phyloP scores from a whole-genome alignment of 139 green algal species.

The Tetraselmis chui region DNA sequence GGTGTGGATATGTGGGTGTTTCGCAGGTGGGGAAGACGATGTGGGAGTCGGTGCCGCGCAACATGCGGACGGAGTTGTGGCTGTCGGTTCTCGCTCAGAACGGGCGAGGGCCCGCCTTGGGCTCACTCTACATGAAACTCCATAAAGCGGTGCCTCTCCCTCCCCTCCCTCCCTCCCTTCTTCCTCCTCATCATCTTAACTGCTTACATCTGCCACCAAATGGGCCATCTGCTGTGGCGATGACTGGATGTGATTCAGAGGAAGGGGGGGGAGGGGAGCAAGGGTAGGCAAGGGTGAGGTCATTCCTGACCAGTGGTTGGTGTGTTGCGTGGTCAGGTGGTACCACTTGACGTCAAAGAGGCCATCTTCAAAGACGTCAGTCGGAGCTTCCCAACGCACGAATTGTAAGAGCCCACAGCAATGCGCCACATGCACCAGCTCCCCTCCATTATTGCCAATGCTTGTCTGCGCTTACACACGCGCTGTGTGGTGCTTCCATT shows the following conservation, averaged over 20 bases:
- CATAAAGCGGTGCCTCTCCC: neutral
- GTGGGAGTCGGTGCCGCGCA: slow-evolving; percentile 20
- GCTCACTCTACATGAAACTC: slow-evolving; percentile 10
- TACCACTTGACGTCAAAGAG: slow-evolving; percentile 29
- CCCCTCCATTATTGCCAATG: too few relatives aligned
- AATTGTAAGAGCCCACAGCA: too few relatives aligned
- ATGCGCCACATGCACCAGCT: too few relatives aligned
- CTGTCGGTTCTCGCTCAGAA: slow-evolving; percentile 28
- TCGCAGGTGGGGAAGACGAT: slow-evolving; percentile 37
- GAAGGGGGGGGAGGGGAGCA: neutral
- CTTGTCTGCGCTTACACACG: neutral
- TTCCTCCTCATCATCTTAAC: neutral
- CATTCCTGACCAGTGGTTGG: too few relatives aligned
- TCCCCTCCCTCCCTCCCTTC: neutral
- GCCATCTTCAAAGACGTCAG: slow-evolving; percentile 74
- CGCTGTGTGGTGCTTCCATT: neutral
- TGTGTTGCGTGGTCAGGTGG: neutral
- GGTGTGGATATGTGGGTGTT: too few relatives aligned
- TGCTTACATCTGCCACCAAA: neutral
- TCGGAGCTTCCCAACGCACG: slow-evolving; percentile 60
- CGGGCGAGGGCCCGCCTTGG: neutral
- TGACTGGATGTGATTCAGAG: neutral
- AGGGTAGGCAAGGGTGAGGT: neutral
- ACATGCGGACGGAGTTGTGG: slow-evolving; percentile 46
- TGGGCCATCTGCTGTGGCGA: neutral